These are phyloP conservation scores for Tricholoma sp. DNA, from an alignment of 768 basidiomycete species.

Conservation along the genomic window DNA sequence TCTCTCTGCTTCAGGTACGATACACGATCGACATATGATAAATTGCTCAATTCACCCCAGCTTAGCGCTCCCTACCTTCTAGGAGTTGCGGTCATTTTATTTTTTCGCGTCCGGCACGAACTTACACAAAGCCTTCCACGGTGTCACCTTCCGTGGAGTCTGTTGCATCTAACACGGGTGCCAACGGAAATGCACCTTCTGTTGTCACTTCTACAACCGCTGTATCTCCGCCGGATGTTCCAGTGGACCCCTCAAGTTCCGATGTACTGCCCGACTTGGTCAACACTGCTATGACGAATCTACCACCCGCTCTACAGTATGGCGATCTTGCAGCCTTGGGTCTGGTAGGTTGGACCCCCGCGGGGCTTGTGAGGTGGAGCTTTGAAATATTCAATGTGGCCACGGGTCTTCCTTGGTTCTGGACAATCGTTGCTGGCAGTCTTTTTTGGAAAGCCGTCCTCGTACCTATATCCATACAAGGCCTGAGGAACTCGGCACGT, in stretches of 20 bases:
- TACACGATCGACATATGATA: background rate
- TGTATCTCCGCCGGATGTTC: background rate
- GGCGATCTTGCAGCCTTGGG: conserved; percentile 72
- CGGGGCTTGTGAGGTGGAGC: conserved; percentile 55
- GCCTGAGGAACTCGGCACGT: conserved; percentile 51
- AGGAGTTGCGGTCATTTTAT: conserved; percentile 7
- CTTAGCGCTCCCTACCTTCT: conserved; percentile 10
- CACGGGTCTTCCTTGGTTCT: conserved; percentile 77
- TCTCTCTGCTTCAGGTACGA: conserved; percentile 19
- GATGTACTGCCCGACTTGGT: conserved; percentile 13
- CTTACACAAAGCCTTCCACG: conserved; percentile 12
- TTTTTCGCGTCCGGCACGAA: conserved; percentile 9
- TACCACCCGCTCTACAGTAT: conserved; percentile 51
- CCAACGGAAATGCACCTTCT: background rate
- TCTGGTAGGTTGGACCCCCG: conserved; percentile 57
- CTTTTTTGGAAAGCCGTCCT: conserved; percentile 55
- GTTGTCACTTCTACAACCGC: background rate
- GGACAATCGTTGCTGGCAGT: conserved; percentile 68
- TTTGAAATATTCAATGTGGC: conserved; percentile 66
- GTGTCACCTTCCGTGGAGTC: conserved; percentile 4
- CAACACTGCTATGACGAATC: conserved; percentile 21
- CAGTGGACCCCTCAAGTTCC: background rate
- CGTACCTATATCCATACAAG: conserved; percentile 55
- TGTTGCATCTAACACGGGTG: conserved; percentile 1
- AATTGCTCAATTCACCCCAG: conserved; percentile 7